A percentile compares a stretch with the other conserved stretches of the same genome.
These are phyloP conservation scores for Colletotrichum ledebouriae DNA, from an alignment of 2,329 filamentous ascomycete genomes.

Conservation along the genomic window DNA sequence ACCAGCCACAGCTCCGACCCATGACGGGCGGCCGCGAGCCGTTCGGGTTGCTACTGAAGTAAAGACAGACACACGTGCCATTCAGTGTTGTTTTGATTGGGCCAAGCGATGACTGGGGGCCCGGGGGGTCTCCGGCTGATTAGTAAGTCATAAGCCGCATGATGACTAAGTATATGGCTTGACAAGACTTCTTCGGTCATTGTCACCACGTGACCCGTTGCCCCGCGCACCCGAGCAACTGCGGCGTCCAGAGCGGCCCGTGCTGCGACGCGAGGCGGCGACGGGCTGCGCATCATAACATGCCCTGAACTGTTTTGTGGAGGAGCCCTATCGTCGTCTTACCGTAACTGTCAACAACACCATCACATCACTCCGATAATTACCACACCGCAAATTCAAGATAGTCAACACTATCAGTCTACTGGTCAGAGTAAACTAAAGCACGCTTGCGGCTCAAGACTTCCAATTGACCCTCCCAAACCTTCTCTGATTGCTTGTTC, in stretches of 20 bases:
- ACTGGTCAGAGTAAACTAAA: too few relatives aligned
- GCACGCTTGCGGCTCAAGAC: not conserved
- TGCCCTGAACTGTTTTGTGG: slow-evolving; percentile 28
- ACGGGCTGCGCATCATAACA: slow-evolving; percentile 38
- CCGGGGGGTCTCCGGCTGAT: not conserved
- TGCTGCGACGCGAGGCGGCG: slow-evolving; percentile 32
- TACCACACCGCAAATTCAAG: slow-evolving; percentile 4
- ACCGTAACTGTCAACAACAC: slow-evolving; percentile 35
- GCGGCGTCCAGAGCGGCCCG: slow-evolving; percentile 11
- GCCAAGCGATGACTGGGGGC: slow-evolving; percentile 1
- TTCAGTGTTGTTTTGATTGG: slow-evolving; percentile 18
- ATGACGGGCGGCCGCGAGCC: too few relatives aligned
- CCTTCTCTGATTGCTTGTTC: not conserved
- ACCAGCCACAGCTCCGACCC: slow-evolving; percentile 33
- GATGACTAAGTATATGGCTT: slow-evolving; percentile 21
- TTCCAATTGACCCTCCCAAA: not conserved
- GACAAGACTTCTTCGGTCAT: not conserved
- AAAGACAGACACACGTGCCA: slow-evolving; percentile 25
- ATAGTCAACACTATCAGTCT: too few relatives aligned
- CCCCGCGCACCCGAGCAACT: slow-evolving; percentile 37
- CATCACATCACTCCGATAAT: slow-evolving; percentile 13
- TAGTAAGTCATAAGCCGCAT: not conserved
- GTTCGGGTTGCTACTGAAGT: not conserved
- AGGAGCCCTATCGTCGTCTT: slow-evolving; percentile 28
- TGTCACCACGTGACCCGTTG: slow-evolving; percentile 37